Percentiles rank a stretch among this genome's conserved stretches.
These are phyloP conservation scores for Pseudozyma sp. DNA, from an alignment of 1,284 basidiomycete genomes.

Conservation along the genomic window DNA sequence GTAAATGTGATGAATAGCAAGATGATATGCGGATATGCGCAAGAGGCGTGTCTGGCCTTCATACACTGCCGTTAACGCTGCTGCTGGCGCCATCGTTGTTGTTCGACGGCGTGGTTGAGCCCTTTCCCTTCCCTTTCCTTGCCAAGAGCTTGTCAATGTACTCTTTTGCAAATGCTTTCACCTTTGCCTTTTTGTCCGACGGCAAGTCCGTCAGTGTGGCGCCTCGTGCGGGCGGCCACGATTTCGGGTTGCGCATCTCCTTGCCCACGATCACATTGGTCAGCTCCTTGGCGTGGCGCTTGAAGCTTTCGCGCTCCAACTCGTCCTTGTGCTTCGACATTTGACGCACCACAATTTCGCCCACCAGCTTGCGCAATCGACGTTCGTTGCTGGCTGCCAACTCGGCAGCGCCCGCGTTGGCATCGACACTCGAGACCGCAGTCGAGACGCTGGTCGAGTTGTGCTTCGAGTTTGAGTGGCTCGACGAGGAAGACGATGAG, in stretches of 20 bases:
- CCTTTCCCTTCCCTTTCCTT: conserved; percentile 30
- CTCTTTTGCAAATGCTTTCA: conserved; percentile 92
- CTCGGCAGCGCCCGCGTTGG: conserved; percentile 7
- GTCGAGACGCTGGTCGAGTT: conserved; percentile 3
- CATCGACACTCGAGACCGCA: conserved; percentile 6
- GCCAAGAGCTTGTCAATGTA: conserved; percentile 70
- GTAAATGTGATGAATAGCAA: not conserved
- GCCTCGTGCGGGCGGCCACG: conserved; percentile 73
- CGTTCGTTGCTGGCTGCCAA: conserved; percentile 44
- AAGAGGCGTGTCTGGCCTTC: not conserved
- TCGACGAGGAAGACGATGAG: conserved; percentile 22
- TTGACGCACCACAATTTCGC: conserved; percentile 86
- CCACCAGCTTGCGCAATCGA: conserved; percentile 81
- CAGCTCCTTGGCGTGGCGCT: conserved; percentile 93
- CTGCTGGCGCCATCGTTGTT: conserved; percentile 1
- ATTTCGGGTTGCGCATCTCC: conserved; percentile 79
- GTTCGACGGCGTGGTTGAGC: conserved; percentile 4
- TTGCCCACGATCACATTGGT: conserved; percentile 86
- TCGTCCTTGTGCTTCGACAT: conserved; percentile 88
- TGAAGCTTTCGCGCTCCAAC: conserved; percentile 88
- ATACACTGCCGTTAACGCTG: conserved; percentile 4
- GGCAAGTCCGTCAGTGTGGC: conserved; percentile 71
- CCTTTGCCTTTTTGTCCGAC: conserved; percentile 87
- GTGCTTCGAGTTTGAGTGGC: conserved; percentile 10
- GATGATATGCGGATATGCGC: not conserved